Base-by-base conservation (phyloP, 2,329 filamentous ascomycete species). In the Knufia fluminis region DNA sequence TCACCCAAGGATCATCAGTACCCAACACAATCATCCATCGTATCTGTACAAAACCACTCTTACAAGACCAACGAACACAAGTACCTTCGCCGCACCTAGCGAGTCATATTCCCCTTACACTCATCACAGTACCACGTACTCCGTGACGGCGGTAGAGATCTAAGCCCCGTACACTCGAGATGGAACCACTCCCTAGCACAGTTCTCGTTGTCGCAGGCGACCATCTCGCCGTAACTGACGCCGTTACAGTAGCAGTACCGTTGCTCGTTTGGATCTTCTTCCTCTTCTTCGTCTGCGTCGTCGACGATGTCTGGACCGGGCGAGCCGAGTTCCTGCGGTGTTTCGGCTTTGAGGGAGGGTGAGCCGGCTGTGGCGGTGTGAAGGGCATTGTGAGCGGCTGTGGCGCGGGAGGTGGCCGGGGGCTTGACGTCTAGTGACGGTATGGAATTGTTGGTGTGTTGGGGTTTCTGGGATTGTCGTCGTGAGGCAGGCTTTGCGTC, bases 81-180 rank as follows among this genome's bases (percentile, higher is more conserved):
- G n/a, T n/a, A n/a, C n/a, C n/a, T 12, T 28, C 12, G 26, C 6
- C 26, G 26, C 12, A 12, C 14, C 26, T 45, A 45, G 9, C 28
- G 24, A 2, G 19, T 23, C 57, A 83, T 69, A 41, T 75, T 75
- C 56, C 83, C 80, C 62, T 86, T 86, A 66, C 85, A 89, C 61
- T 87, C 83, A 54, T 85, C 82, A 64, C 85, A 89, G 61, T 85
- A 89, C 85, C 85, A 89, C 78, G 86, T 87, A 46, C 82, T 83
- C 22, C 45, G 32, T 66, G 83, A 87, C 55, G 80, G 80, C n/a
- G 86, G 86, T 46, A 86, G 84, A 52, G 84, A 84, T 59, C 83
- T 85, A 59, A 92, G 67, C 22, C 86, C 86, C 24, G 88, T 86
- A 64, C 86, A 92, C 44, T 82, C 83, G 44, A 92, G 68, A 72